A percentile compares a stretch with the other conserved stretches of the same genome.
Conservation (phyloP, 2,329 filamentous ascomycete species). For the Colletotrichum musicola region DNA sequence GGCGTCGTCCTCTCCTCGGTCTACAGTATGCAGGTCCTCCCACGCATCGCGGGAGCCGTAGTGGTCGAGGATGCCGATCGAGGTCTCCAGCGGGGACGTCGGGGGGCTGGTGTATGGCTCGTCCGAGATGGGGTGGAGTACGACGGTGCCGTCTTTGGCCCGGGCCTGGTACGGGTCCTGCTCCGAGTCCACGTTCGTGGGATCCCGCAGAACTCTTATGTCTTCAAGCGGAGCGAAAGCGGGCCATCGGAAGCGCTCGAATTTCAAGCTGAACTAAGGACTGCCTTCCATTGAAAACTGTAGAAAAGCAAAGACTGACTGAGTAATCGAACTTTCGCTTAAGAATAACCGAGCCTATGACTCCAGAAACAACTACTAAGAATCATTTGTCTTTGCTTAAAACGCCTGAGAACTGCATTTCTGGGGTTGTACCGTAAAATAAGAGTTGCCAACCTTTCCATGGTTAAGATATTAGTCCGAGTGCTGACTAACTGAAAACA, state of each 20-base stretch:
- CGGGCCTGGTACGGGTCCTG: background rate
- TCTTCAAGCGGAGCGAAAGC: background rate
- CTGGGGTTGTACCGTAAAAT: no score
- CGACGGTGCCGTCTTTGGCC: background rate
- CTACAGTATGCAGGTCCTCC: background rate
- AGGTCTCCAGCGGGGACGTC: background rate
- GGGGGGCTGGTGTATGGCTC: conserved; percentile 2
- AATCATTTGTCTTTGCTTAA: no score
- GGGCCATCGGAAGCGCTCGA: conserved; percentile 5
- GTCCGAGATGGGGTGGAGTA: background rate
- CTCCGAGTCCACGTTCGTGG: background rate
- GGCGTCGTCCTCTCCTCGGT: background rate
- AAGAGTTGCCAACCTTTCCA: no score
- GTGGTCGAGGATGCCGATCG: background rate
- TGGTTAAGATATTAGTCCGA: no score
- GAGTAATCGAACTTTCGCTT: no score
- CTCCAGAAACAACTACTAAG: no score
- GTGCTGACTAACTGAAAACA: no score
- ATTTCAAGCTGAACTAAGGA: background rate
- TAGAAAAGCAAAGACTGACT: no score
- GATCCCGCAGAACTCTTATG: background rate
- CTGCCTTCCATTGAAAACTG: no score
- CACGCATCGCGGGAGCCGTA: background rate
- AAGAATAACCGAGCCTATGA: no score
- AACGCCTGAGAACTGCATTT: no score